phyloP scores from a whole-genome alignment of 2,329 filamentous ascomycete species.

The Phaeosphaeria sp. region DNA sequence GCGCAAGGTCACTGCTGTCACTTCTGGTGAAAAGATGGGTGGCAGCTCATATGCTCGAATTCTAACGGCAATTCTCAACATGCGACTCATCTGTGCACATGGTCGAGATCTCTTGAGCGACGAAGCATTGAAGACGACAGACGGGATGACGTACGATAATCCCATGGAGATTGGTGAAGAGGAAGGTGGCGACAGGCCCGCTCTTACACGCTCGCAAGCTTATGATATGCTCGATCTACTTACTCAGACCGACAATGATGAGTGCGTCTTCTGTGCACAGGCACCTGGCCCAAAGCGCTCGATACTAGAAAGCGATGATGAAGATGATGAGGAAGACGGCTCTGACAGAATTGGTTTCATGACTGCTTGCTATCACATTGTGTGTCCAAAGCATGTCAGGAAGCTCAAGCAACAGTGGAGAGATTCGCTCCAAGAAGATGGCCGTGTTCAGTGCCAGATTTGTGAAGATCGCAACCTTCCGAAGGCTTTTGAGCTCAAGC shows the following conservation, averaged over 20 bases:
- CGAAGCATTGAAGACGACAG: conserved; percentile 79
- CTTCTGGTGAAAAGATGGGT: conserved; percentile 68
- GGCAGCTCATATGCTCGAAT: conserved; percentile 95
- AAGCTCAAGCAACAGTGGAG: conserved; percentile 63
- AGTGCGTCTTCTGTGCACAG: conserved; percentile 64
- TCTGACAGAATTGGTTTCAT: conserved; percentile 74
- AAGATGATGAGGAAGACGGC: conserved; percentile 59
- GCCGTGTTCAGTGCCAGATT: conserved; percentile 67
- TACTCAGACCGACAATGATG: conserved; percentile 78
- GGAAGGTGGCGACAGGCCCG: conserved; percentile 60
- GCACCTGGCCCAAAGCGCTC: conserved; percentile 62
- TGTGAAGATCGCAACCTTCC: conserved; percentile 71
- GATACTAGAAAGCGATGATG: conserved; percentile 40
- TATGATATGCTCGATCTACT: conserved; percentile 87
- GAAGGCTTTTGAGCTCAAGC: conserved; percentile 72
- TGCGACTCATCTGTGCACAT: conserved; percentile 90
- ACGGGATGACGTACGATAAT: conserved; percentile 81
- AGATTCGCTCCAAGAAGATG: conserved; percentile 49
- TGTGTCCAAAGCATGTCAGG: conserved; percentile 77
- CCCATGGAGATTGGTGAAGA: conserved; percentile 90
- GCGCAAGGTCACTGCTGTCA: conserved; percentile 79
- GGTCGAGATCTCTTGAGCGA: conserved; percentile 89
- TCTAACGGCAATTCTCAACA: conserved; percentile 84
- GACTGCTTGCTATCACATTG: conserved; percentile 84
- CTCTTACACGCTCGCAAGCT: conserved; percentile 72